Conservation (phyloP, 495 filamentous ascomycete species). For the Aspergillus kassunensis region DNA sequence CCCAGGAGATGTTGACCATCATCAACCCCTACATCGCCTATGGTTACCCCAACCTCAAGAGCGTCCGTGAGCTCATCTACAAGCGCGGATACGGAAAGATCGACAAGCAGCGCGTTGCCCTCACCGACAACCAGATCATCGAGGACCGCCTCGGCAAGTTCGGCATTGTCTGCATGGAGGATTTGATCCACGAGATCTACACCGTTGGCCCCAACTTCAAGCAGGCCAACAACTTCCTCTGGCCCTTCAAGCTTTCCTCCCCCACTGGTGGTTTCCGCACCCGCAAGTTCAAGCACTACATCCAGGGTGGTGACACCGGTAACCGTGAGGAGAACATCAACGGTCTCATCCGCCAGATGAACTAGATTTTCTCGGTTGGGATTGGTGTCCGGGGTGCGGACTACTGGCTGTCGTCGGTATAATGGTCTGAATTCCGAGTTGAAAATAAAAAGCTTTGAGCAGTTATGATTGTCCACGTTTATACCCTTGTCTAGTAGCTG, state of each 20-base stretch:
- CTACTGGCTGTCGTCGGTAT: conserved; percentile 38
- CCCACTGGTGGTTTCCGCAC: conserved; percentile 92
- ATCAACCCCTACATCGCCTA: conserved; percentile 98
- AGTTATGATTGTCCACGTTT: conserved; percentile 20
- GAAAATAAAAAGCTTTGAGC: conserved; percentile 38
- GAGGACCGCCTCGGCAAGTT: conserved; percentile 95
- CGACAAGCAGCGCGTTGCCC: conserved; percentile 89
- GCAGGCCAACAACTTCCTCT: conserved; percentile 99
- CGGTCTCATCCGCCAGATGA: conserved; percentile 94
- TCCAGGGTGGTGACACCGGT: conserved; percentile 96
- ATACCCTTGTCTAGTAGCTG: conserved; percentile 1
- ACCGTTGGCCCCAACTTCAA: conserved; percentile 99
- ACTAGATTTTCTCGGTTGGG: conserved; percentile 55
- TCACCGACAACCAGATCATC: conserved; percentile 97
- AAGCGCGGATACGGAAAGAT: conserved; percentile 99
- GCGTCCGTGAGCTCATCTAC: conserved; percentile 97
- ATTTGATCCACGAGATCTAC: conserved; percentile 98
- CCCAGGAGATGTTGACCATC: conserved; percentile 94
- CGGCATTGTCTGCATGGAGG: conserved; percentile 99
- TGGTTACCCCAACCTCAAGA: conserved; percentile 98
- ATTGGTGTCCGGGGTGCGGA: conserved; percentile 26
- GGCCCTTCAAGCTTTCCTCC: conserved; percentile 99
- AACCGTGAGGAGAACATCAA: conserved; percentile 99
- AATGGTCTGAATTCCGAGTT: conserved; percentile 37
- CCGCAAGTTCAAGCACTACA: conserved; percentile 98